These are phyloP conservation scores for Alternaria longipes DNA, from an alignment of 2,329 filamentous ascomycete genomes.

Conservation along the genomic window DNA sequence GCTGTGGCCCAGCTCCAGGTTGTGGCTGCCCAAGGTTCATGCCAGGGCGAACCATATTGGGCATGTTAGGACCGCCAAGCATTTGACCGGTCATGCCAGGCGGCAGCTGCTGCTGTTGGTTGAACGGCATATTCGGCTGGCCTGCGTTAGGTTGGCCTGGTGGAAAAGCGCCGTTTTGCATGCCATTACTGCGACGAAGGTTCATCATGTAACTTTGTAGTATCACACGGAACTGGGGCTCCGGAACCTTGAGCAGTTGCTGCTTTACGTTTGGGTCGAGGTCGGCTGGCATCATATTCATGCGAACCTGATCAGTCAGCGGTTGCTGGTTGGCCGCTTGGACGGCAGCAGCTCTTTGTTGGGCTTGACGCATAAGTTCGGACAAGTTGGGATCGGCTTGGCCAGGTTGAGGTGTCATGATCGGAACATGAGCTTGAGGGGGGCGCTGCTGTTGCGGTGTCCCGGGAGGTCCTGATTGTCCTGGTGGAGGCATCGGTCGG, in stretches of 20 bases:
- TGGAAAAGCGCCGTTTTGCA: conserved; percentile 34
- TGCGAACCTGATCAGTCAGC: conserved; percentile 44
- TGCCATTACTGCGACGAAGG: conserved; percentile 32
- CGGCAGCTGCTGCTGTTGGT: conserved; percentile 34
- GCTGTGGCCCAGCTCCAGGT: conserved; percentile 36
- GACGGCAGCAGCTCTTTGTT: conserved; percentile 45
- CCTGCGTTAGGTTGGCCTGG: conserved; percentile 31
- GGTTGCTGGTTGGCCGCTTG: conserved; percentile 35
- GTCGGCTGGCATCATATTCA: conserved; percentile 44
- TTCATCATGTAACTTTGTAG: conserved; percentile 37
- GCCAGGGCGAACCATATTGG: conserved; percentile 35
- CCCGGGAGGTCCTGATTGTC: conserved; percentile 49
- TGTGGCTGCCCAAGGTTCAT: conserved; percentile 42
- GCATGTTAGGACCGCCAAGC: conserved; percentile 41
- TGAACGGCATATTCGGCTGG: conserved; percentile 45
- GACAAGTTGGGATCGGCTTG: conserved; percentile 41
- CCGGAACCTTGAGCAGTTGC: conserved; percentile 48
- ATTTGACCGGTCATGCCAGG: conserved; percentile 37
- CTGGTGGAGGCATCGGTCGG: conserved; percentile 57
- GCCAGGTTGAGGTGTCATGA: conserved; percentile 46
- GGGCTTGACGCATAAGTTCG: conserved; percentile 47
- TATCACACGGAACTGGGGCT: conserved; percentile 44
- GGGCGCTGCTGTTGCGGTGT: conserved; percentile 48
- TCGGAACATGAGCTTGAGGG: conserved; percentile 47
- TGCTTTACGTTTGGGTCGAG: conserved; percentile 41